phyloP scores from a whole-genome alignment of 2,329 filamentous ascomycete species.

The Pseudocercospora crystallina region DNA sequence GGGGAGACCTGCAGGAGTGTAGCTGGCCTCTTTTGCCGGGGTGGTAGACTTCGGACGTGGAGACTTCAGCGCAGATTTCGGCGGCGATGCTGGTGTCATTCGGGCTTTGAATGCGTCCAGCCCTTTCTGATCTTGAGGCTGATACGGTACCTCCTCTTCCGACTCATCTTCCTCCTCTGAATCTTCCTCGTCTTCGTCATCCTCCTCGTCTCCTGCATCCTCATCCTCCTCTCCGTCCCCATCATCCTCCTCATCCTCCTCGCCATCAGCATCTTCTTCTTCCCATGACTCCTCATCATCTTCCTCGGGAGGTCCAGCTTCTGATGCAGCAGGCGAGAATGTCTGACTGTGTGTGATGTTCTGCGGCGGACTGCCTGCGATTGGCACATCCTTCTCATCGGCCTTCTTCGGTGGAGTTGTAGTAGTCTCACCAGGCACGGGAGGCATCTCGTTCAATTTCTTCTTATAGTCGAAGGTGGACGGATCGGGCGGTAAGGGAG shows the following conservation, averaged over 20 bases:
- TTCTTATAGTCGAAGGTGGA: conserved; percentile 19
- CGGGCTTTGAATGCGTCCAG: conserved; percentile 27
- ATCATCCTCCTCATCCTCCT: conserved; percentile 25
- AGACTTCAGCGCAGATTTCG: not conserved
- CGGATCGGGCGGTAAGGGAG: conserved; percentile 46
- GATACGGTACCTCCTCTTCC: conserved; percentile 45
- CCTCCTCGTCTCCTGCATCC: conserved; percentile 36
- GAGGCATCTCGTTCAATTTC: conserved; percentile 42
- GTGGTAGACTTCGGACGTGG: conserved; percentile 21
- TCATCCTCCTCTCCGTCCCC: conserved; percentile 34
- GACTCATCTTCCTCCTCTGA: conserved; percentile 42
- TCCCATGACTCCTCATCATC: conserved; percentile 30
- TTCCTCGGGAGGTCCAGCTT: conserved; percentile 26
- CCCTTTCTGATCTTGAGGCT: conserved; percentile 19
- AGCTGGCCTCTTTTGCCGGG: conserved; percentile 27
- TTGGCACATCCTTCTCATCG: conserved; percentile 41
- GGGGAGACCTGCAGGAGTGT: conserved; percentile 40
- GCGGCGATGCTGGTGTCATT: conserved; percentile 26
- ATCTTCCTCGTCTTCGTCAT: conserved; percentile 34
- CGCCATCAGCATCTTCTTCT: conserved; percentile 33
- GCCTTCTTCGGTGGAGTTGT: conserved; percentile 21
- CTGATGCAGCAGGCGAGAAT: conserved; percentile 24
- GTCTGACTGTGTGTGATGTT: conserved; percentile 34
- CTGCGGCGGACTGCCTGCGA: conserved; percentile 50
- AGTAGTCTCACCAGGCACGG: conserved; percentile 41